Conservation (phyloP, 768 basidiomycete genomes). For the Tephrocybe sp. region DNA sequence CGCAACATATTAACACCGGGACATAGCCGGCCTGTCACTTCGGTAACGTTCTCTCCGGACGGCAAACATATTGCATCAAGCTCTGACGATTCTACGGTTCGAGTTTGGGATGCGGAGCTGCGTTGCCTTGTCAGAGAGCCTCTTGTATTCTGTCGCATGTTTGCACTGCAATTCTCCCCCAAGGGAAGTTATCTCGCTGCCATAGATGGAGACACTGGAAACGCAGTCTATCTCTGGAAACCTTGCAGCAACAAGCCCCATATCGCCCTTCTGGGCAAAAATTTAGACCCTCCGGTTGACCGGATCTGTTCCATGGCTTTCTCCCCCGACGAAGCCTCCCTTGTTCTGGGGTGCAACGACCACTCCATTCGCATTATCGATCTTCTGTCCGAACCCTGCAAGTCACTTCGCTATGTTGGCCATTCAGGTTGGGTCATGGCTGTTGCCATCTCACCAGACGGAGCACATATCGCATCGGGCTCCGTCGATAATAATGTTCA, state of each 20-base stretch:
- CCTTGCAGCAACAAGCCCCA: background rate
- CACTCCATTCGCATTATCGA: constrained; percentile 1
- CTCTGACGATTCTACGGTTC: background rate
- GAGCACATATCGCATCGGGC: constrained; percentile 20
- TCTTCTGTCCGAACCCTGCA: background rate
- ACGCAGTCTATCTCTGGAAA: background rate
- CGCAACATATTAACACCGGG: background rate
- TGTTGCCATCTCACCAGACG: constrained; percentile 21
- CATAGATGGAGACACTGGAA: background rate
- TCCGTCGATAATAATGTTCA: constrained; percentile 23
- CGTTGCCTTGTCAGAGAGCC: background rate
- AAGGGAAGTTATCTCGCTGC: background rate
- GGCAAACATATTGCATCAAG: background rate
- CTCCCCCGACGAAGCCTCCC: background rate
- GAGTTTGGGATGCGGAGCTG: background rate
- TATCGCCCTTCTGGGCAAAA: background rate
- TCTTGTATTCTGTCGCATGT: background rate
- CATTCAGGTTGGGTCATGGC: constrained; percentile 13
- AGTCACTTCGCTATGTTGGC: constrained; percentile 1
- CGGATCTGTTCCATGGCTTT: constrained; percentile 1
- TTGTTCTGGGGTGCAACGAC: constrained; percentile 2
- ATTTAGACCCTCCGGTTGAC: background rate
- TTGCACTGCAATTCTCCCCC: background rate
- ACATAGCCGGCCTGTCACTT: background rate
- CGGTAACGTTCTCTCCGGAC: background rate